Conservation (phyloP, 805 yeast genomes). For the Brettanomyces naardenensis region DNA sequence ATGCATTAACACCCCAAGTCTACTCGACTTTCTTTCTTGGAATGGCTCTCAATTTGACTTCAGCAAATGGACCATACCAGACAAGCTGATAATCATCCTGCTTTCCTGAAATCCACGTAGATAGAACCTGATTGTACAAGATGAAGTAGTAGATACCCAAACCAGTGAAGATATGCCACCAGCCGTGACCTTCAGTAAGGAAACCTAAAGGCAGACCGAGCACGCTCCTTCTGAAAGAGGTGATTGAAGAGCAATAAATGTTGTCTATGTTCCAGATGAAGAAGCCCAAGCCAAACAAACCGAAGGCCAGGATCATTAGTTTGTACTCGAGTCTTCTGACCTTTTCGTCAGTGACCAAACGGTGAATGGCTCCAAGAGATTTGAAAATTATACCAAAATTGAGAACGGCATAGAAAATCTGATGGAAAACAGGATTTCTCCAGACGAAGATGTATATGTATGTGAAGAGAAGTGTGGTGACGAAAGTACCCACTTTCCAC, state of each 20-base stretch:
- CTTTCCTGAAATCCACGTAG: slow-evolving; percentile 55
- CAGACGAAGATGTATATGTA: slow-evolving; percentile 55
- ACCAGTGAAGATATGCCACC: slow-evolving; percentile 94
- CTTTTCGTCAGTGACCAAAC: slow-evolving; percentile 14
- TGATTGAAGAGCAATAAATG: slow-evolving; percentile 59
- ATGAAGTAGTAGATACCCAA: slow-evolving; percentile 82
- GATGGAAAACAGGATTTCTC: slow-evolving; percentile 84
- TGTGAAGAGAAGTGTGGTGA: slow-evolving; percentile 43
- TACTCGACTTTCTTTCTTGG: slow-evolving; percentile 4
- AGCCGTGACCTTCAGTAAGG: slow-evolving; percentile 85
- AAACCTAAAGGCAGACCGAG: slow-evolving; percentile 83
- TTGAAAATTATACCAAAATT: slow-evolving; percentile 66
- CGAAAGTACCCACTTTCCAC: slow-evolving; percentile 23
- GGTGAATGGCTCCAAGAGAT: slow-evolving; percentile 29
- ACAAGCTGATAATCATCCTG: slow-evolving; percentile 47
- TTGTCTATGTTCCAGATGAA: slow-evolving; percentile 86
- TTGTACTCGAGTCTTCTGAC: slow-evolving; percentile 19
- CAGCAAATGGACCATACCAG: slow-evolving; percentile 52
- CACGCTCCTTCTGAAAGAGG: slow-evolving; percentile 43
- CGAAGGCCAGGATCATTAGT: slow-evolving; percentile 22
- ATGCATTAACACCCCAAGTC: too few relatives aligned
- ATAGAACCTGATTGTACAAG: slow-evolving; percentile 67
- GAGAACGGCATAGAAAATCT: slow-evolving; percentile 71
- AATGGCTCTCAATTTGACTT: slow-evolving; percentile 26
- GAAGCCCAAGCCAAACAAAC: slow-evolving; percentile 62